Percentiles rank a stretch among this genome's conserved stretches.
phyloP scores from a whole-genome alignment of 345 rosid species.

The Acer negundo region DNA sequence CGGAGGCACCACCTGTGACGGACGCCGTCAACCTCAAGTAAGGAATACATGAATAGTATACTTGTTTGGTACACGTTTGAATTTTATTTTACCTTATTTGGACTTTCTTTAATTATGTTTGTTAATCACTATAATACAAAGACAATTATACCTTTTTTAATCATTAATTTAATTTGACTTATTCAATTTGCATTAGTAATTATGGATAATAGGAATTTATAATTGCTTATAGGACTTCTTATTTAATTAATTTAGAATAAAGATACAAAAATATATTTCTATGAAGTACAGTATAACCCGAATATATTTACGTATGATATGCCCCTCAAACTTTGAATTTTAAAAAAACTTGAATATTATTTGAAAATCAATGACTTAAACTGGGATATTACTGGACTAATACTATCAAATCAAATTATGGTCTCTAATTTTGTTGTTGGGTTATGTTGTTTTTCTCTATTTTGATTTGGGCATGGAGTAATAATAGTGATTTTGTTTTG shows the following conservation, averaged over 20 bases:
- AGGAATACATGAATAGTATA: neutral
- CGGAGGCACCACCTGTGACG: conserved; percentile 28
- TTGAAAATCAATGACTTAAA: no score
- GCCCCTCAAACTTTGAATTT: no score
- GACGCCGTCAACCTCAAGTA: conserved; percentile 62
- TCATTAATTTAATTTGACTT: neutral
- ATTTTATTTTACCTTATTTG: no score
- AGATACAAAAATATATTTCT: no score
- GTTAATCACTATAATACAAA: neutral
- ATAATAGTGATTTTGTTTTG: neutral
- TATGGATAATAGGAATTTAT: neutral
- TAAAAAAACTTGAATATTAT: no score
- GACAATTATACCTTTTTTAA: conserved; percentile 2
- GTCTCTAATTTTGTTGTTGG: neutral
- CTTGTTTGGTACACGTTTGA: neutral
- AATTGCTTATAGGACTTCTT: neutral
- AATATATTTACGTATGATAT: no score
- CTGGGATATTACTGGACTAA: accelerated
- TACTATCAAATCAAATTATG: no score
- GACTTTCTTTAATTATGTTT: neutral
- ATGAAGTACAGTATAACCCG: no score
- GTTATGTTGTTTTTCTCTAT: no score
- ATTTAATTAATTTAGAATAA: no score
- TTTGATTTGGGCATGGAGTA: neutral
- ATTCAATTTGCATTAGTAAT: no score